phyloP scores from a whole-genome alignment of 2,329 filamentous ascomycete genomes.

The Fusarium equiseti region DNA sequence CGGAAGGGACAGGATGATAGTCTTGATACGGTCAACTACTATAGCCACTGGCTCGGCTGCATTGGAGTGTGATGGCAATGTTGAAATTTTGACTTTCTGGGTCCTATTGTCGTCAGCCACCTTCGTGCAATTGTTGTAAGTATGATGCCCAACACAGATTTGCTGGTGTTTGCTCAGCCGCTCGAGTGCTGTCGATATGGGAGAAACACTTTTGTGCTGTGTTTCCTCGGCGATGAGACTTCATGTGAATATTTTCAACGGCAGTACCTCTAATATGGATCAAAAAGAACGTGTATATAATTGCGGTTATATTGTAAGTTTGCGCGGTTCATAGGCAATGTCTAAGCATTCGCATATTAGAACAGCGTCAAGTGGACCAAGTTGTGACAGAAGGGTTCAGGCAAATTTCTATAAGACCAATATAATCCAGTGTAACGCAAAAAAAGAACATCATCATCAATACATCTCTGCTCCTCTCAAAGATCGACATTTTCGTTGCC shows the following conservation, averaged over 20 bases:
- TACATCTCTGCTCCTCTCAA: conserved; percentile 43
- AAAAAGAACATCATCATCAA: background rate
- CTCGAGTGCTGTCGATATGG: background rate
- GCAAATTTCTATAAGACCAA: background rate
- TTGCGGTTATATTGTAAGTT: background rate
- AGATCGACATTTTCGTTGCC: conserved; percentile 60
- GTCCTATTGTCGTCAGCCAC: background rate
- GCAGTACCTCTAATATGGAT: background rate
- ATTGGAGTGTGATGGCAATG: background rate
- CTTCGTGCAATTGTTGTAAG: background rate
- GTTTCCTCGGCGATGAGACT: background rate
- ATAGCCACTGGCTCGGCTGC: conserved; percentile 1
- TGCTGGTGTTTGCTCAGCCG: background rate
- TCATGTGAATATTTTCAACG: background rate
- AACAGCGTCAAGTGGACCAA: background rate
- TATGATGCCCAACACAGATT: background rate
- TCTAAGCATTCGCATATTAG: background rate
- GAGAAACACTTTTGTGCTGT: background rate
- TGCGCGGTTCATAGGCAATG: background rate
- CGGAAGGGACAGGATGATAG: conserved; percentile 6
- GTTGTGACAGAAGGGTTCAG: background rate
- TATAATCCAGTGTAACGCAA: background rate
- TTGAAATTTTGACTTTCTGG: background rate
- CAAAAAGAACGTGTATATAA: background rate
- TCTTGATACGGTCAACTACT: background rate